phyloP scores from a whole-genome alignment of 306 rosid species.

The Dalbergia cochinchinensis region DNA sequence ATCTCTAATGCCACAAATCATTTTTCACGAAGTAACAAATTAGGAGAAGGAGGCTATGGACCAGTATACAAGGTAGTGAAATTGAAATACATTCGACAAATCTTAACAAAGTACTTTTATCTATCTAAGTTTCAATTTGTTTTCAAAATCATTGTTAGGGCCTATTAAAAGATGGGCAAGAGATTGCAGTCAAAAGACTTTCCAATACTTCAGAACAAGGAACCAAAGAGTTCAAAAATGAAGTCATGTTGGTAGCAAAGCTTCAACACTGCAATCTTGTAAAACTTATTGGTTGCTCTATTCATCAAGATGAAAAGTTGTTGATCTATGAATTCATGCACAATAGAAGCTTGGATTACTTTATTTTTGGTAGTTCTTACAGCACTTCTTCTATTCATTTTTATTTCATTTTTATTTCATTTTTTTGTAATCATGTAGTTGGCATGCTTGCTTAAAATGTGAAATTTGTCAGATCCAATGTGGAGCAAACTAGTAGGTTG shows the following conservation, averaged over 20 bases:
- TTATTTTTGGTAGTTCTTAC: not conserved
- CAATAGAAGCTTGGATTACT: conserved; percentile 15
- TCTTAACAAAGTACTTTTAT: not conserved
- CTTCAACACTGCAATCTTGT: not conserved
- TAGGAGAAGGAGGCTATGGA: not conserved
- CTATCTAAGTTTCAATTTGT: not conserved
- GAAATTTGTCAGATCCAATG: not conserved
- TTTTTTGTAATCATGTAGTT: not conserved
- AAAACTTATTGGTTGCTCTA: conserved; percentile 1
- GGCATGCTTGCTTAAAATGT: not conserved
- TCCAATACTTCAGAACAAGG: not conserved
- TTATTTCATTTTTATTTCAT: no score
- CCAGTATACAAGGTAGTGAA: not conserved
- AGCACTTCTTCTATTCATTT: not conserved
- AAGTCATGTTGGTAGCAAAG: conserved; percentile 4
- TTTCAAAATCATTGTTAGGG: not conserved
- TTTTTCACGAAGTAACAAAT: not conserved
- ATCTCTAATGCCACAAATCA: not conserved
- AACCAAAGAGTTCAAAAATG: not conserved
- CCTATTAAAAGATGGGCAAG: not conserved
- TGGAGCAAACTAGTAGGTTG: not conserved
- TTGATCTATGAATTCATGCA: conserved; percentile 21
- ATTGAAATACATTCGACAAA: no score
- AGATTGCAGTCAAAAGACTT: not conserved
- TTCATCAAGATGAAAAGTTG: not conserved